phyloP scores from a whole-genome alignment of 1,139 yeast species.

The Candida pseudocylindracea region DNA sequence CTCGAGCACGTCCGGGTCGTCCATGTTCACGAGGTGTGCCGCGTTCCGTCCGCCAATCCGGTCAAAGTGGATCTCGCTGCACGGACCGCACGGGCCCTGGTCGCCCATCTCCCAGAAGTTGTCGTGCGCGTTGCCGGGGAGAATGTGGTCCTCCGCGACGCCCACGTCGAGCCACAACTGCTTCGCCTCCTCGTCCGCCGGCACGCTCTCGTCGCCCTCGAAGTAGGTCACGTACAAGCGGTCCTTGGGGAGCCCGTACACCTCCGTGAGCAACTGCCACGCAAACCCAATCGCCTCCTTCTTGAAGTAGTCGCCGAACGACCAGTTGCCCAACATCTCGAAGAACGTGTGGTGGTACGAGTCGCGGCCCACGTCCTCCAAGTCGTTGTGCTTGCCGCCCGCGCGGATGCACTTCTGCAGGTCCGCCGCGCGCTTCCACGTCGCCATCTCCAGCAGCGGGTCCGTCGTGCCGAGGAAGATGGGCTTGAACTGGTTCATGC shows the following conservation, averaged over 20 bases:
- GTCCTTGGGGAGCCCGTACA: slow-evolving; percentile 55
- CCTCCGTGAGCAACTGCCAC: slow-evolving; percentile 78
- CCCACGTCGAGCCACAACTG: slow-evolving; percentile 73
- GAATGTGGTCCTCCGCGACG: slow-evolving; percentile 74
- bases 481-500: slow-evolving; percentile 97
- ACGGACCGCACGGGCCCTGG: slow-evolving; percentile 99
- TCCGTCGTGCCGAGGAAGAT: slow-evolving; percentile 93
- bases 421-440: slow-evolving; percentile 73
- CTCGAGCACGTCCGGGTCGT: slow-evolving; percentile 94
- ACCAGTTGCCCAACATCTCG: slow-evolving; percentile 99
- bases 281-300: slow-evolving; percentile 74
- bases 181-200: slow-evolving; percentile 88
- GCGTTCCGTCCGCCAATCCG: slow-evolving; percentile 98
- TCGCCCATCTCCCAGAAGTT: slow-evolving; percentile 99
- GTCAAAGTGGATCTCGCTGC: slow-evolving; percentile 93
- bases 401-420: slow-evolving; percentile 98
- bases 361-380: slow-evolving; percentile 96
- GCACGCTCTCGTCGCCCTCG: slow-evolving; percentile 86
- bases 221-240: slow-evolving; percentile 88
- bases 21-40: slow-evolving; percentile 70
- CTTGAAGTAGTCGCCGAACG: slow-evolving; percentile 96
- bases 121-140: slow-evolving; percentile 79
- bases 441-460: slow-evolving; percentile 72
- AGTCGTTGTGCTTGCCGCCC: slow-evolving; percentile 97
- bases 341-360: slow-evolving; percentile 96